Percentiles rank a stretch among this genome's conserved stretches.
phyloP scores from a whole-genome alignment of 169 alveolate species.

The Plasmodium vinckei region DNA sequence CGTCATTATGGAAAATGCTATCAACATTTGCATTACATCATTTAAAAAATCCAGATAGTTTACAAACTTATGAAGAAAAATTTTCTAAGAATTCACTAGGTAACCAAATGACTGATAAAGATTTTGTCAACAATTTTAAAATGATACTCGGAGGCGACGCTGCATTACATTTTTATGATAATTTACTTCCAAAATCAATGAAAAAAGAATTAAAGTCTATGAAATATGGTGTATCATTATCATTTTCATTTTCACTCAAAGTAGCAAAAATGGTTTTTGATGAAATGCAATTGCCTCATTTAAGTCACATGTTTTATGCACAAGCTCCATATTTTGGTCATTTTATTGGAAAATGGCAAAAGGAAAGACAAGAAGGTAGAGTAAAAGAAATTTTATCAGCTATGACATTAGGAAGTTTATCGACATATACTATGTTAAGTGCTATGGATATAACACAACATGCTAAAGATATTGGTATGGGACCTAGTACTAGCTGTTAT shows the following conservation, averaged over 20 bases:
- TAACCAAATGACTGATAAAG: constrained; percentile 80
- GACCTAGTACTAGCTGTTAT: constrained; percentile 83
- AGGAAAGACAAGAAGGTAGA: constrained; percentile 79
- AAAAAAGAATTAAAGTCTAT: constrained; percentile 82
- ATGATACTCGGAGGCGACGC: constrained; percentile 87
- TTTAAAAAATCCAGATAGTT: constrained; percentile 83
- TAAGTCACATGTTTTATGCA: constrained; percentile 80
- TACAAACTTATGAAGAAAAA: constrained; percentile 81
- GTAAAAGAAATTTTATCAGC: constrained; percentile 78
- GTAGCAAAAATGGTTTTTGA: constrained; percentile 78
- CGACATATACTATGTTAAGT: constrained; percentile 81
- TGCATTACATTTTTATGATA: constrained; percentile 81
- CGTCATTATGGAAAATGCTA: constrained; percentile 84
- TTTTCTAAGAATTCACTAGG: constrained; percentile 79
- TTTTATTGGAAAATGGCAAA: constrained; percentile 83
- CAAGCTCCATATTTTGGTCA: constrained; percentile 89
- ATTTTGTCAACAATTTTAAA: constrained; percentile 81
- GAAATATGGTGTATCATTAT: constrained; percentile 85
- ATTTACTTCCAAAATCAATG: constrained; percentile 83
- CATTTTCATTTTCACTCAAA: constrained; percentile 82
- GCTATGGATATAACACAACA: constrained; percentile 86
- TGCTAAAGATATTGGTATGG: constrained; percentile 84
- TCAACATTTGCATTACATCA: constrained; percentile 83
- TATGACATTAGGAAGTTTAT: constrained; percentile 85
- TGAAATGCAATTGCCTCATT: constrained; percentile 79